phyloP scores from a whole-genome alignment of 179 eudicot species.

The Beta macrorhiza region DNA sequence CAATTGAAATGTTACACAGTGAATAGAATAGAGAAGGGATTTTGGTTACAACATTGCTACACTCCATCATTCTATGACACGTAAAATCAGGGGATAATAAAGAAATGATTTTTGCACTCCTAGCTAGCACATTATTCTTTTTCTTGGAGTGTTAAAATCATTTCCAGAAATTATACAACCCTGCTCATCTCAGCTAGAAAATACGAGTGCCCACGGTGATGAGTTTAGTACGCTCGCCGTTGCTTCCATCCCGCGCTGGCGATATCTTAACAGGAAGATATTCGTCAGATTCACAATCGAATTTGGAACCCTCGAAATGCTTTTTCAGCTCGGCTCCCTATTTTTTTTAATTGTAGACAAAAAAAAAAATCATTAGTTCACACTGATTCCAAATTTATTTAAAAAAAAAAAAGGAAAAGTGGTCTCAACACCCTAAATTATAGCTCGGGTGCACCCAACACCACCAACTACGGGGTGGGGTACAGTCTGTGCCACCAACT shows the following conservation, averaged over 20 bases:
- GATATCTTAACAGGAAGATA: conserved; percentile 39
- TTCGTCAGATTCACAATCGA: conserved; percentile 27
- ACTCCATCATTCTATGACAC: no score
- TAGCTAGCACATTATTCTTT: neutral
- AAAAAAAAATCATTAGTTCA: neutral
- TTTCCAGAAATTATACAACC: neutral
- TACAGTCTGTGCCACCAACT: no score
- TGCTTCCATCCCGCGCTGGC: conserved; percentile 40
- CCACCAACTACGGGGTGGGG: no score
- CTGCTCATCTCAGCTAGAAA: neutral
- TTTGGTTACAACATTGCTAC: no score
- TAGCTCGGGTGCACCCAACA: no score
- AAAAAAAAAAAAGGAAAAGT: no score
- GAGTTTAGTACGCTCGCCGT: neutral
- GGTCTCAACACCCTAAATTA: no score
- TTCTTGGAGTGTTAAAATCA: conserved; percentile 7
- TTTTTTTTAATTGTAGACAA: neutral
- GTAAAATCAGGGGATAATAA: no score
- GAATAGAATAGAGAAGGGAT: no score
- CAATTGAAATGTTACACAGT: no score
- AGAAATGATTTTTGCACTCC: conserved; percentile 10
- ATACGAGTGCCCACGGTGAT: conserved; percentile 19
- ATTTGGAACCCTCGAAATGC: conserved; percentile 30
- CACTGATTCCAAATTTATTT: no score
- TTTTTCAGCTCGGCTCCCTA: conserved; percentile 37